These are phyloP conservation scores for Athelia psychrophila DNA, from an alignment of 1,284 basidiomycete species.

Conservation along the genomic window DNA sequence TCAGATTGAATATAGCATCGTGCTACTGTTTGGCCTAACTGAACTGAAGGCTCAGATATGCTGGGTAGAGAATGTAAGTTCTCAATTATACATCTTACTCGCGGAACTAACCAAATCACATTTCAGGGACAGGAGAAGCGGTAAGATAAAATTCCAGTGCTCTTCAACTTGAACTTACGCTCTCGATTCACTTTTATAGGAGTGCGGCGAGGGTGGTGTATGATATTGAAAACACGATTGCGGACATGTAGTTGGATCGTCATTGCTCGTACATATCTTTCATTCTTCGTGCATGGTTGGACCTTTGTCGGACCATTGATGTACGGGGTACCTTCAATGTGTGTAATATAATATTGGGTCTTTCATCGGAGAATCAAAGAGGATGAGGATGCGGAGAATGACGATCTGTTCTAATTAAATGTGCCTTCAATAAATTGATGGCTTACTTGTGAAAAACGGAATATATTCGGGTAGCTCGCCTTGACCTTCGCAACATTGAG, in stretches of 20 bases:
- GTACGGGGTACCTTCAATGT: too few species aligned
- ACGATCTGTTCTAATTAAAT: too few species aligned
- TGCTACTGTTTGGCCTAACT: slow-evolving; percentile 42
- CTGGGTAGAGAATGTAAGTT: slow-evolving; percentile 41
- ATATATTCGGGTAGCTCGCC: too few species aligned
- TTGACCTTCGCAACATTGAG: too few species aligned
- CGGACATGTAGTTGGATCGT: slow-evolving; percentile 8
- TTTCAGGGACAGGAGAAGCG: slow-evolving; percentile 24
- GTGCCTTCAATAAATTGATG: too few species aligned
- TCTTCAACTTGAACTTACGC: neutral
- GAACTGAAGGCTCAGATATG: slow-evolving; percentile 43
- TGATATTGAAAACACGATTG: slow-evolving; percentile 16
- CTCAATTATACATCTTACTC: neutral
- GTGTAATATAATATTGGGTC: too few species aligned
- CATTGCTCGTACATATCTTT: too few species aligned
- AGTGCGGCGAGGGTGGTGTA: slow-evolving; percentile 36
- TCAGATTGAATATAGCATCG: slow-evolving; percentile 30
- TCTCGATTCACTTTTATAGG: slow-evolving; percentile 17
- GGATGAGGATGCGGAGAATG: too few species aligned
- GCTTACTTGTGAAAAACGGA: too few species aligned
- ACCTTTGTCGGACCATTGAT: too few species aligned
- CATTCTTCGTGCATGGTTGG: too few species aligned
- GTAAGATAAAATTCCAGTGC: slow-evolving; percentile 16
- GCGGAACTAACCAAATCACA: slow-evolving; percentile 6
- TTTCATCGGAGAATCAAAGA: too few species aligned